Evolutionary conservation across 805 yeast genomes (phyloP), one percentile per base, ranked within the genome.

Genomic region (Saccharomycopsis vini): DNA sequence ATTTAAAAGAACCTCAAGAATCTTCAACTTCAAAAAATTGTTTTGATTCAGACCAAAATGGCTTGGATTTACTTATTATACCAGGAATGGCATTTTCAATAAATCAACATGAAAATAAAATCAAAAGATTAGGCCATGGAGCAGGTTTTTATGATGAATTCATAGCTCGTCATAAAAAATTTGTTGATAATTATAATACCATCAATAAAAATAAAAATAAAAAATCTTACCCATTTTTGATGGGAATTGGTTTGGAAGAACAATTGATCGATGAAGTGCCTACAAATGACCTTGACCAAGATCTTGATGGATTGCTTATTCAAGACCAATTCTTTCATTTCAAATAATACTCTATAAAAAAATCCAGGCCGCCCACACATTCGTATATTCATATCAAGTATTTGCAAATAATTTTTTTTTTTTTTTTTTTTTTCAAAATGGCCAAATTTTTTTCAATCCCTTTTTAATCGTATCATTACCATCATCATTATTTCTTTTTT

Each of bases 91-190:
- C 85, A 1, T 89, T 85, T 59, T 72, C 84, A 1, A 61, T 67
- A 15, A 45, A 51, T 26, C n/a, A 30, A 10, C 50, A 56, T 10
- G 54, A 57, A 4, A 40, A 51, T 20, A 49, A 51, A 4, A 63
- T 77, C 19, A 59, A 66, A 10, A 59, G 98, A 43, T 58, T 90
- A 42, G 98, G 98, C 1, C 95, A 87, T 58, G 98, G 98, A 1
- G 90, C 80, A 4, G 98, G 97, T 0, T 88, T 75, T 59, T 90
- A 92, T 59, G 98, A 90, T 58, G 86, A 81, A 53, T 83, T 68
- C 54, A 69, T 83, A 34, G 63, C 68, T 37, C 62, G 81, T 40
- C 77, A 77, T 52, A 20, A 49, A 7, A 45, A 51, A 16, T 45
- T 30, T 36, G 23, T 28, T 12, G 26, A 32, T 5, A 19, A 31